Conservation (phyloP, 2,329 filamentous ascomycete genomes). For the Mycocentrospora acerina region DNA sequence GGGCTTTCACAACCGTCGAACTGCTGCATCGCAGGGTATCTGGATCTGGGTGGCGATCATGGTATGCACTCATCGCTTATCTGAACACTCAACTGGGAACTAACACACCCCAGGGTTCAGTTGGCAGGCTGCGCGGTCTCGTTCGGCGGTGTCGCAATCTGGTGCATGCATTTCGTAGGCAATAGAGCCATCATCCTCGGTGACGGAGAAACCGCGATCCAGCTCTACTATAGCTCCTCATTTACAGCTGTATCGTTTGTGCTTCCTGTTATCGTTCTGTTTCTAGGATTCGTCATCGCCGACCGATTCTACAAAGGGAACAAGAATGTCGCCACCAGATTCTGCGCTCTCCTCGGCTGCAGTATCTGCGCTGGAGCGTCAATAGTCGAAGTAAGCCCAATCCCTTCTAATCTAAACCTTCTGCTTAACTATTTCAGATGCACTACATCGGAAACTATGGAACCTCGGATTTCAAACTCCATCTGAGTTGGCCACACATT, state of each 20-base stretch:
- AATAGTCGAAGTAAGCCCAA: constrained; percentile 59
- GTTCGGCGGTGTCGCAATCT: constrained; percentile 54
- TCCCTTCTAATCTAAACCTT: too few species aligned
- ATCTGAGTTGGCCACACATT: constrained; percentile 62
- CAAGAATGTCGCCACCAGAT: constrained; percentile 28
- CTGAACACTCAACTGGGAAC: constrained; percentile 11
- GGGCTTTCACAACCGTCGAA: constrained; percentile 77
- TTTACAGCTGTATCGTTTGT: constrained; percentile 79
- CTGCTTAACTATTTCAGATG: constrained; percentile 52
- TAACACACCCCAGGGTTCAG: constrained; percentile 41
- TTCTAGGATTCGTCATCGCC: constrained; percentile 70
- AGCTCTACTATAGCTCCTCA: constrained; percentile 71
- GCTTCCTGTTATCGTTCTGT: constrained; percentile 73
- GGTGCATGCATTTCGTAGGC: constrained; percentile 74
- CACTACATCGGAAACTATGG: constrained; percentile 86
- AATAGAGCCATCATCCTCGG: constrained; percentile 76
- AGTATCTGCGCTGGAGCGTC: constrained; percentile 72
- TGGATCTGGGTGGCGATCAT: constrained; percentile 42
- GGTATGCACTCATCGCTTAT: constrained; percentile 29
- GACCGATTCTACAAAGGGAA: constrained; percentile 45
- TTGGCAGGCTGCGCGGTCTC: constrained; percentile 45
- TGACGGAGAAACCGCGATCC: constrained; percentile 59
- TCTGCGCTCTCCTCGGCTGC: constrained; percentile 51
- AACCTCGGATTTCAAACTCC: constrained; percentile 72
- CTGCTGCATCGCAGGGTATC: constrained; percentile 76